Evolutionary conservation across 768 basidiomycete genomes (phyloP).

Genomic region (Scleroderma citrinum): DNA sequence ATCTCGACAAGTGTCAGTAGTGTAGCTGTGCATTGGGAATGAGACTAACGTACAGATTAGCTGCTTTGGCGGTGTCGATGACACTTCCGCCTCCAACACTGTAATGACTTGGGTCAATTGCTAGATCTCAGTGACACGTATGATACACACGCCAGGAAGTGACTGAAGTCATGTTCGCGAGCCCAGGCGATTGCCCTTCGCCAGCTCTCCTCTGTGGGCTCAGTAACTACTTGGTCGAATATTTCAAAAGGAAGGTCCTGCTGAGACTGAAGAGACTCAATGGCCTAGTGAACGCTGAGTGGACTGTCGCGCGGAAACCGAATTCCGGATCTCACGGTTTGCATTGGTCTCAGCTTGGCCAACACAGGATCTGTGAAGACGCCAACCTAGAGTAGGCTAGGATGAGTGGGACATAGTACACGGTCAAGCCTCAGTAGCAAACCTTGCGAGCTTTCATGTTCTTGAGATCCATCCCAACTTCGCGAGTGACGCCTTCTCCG

Average conservation of each 20-base stretch:
- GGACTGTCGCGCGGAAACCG: not conserved
- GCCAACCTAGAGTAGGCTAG: conserved; percentile 52
- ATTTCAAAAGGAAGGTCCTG: conserved; percentile 73
- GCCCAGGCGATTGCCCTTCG: conserved; percentile 85
- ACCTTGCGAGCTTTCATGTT: conserved; percentile 91
- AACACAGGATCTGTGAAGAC: conserved; percentile 92
- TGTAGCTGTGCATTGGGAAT: not conserved
- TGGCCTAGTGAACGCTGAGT: conserved; percentile 40
- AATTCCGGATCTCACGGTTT: conserved; percentile 48
- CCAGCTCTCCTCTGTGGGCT: conserved; percentile 92
- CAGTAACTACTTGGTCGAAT: conserved; percentile 75
- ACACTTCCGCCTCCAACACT: conserved; percentile 92
- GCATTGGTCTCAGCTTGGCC: conserved; percentile 75
- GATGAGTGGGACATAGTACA: not conserved
- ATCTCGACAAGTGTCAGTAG: conserved; percentile 38
- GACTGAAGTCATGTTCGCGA: conserved; percentile 81
- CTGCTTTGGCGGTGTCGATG: conserved; percentile 94
- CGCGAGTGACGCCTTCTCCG: conserved; percentile 83
- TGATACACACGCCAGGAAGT: conserved; percentile 78
- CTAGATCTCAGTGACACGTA: not conserved
- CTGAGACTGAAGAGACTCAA: conserved; percentile 76
- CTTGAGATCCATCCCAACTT: conserved; percentile 91
- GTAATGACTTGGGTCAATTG: conserved; percentile 3
- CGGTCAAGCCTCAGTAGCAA: conserved; percentile 3
- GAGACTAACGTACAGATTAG: conserved; percentile 60